Percentiles rank a stretch among this genome's conserved stretches.
Evolutionary conservation across 805 yeast species (phyloP).

Genomic region (Myxozyma sirexii): DNA sequence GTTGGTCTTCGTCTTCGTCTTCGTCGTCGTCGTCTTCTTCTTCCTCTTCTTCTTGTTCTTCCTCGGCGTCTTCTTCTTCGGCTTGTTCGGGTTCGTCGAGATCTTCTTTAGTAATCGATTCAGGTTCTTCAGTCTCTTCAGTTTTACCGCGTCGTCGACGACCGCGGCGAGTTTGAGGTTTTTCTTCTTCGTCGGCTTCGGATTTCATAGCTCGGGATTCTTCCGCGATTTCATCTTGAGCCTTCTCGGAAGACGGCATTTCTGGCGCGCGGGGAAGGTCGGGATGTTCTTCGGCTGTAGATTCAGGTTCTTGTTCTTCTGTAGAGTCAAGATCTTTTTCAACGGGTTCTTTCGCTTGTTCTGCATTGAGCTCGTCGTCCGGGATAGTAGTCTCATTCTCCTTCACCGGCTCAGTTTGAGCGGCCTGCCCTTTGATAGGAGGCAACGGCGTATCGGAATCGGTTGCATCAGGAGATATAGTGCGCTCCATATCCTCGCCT

Average conservation of each 20-base stretch:
- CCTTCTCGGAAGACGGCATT: too few species aligned
- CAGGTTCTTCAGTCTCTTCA: conserved; percentile 17
- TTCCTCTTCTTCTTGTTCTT: conserved; percentile 16
- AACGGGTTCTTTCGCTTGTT: not conserved
- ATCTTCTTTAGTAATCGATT: conserved; percentile 11
- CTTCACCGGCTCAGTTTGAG: too few species aligned
- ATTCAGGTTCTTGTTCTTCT: too few species aligned
- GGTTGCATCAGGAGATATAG: conserved; percentile 12
- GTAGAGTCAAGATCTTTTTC: not conserved
- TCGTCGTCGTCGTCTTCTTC: conserved; percentile 18
- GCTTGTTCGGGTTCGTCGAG: conserved; percentile 12
- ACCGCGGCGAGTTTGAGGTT: conserved; percentile 5
- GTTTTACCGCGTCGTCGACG: conserved; percentile 4
- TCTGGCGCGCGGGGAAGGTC: too few species aligned
- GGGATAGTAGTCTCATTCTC: not conserved
- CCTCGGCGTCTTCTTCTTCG: conserved; percentile 19
- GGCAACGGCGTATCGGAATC: not conserved
- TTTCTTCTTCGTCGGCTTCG: not conserved
- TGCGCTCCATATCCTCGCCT: conserved; percentile 10
- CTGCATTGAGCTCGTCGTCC: not conserved
- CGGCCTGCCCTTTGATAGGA: too few species aligned
- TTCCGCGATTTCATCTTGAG: conserved; percentile 1
- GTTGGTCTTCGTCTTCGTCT: conserved; percentile 13
- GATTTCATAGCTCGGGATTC: not conserved
- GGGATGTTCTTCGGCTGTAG: too few species aligned